phyloP scores from a whole-genome alignment of 2,329 filamentous ascomycete species.

The Dryadomyces quercus-mongolicae region DNA sequence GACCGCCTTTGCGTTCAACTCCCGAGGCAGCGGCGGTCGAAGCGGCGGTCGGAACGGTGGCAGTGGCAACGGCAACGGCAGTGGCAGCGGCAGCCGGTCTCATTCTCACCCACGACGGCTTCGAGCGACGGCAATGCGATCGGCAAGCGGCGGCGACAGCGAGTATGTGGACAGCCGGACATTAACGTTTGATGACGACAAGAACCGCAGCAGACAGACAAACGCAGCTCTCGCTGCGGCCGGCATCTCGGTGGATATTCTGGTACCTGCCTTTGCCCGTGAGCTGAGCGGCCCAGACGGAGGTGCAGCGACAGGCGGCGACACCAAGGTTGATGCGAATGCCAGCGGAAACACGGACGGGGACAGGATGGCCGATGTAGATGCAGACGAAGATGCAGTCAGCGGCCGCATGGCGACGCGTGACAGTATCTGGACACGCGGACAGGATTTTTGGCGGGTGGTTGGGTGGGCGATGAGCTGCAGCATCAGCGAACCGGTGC shows the following conservation, averaged over 20 bases:
- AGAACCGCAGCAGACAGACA: not conserved
- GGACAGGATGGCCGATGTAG: conserved; percentile 13
- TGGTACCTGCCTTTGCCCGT: not conserved
- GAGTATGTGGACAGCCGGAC: conserved; percentile 9
- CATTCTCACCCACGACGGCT: conserved; percentile 12
- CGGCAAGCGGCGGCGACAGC: conserved; percentile 8
- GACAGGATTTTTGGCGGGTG: conserved; percentile 78
- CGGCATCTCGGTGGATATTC: not conserved
- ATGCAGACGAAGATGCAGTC: conserved; percentile 36
- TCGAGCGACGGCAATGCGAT: conserved; percentile 3
- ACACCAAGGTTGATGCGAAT: too few species aligned
- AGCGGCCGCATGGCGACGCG: conserved; percentile 47
- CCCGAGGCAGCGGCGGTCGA: not conserved
- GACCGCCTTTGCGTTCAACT: conserved; percentile 59
- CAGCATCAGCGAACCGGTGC: conserved; percentile 54
- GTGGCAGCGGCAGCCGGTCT: not conserved
- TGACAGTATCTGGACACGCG: conserved; percentile 60
- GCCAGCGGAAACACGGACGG: not conserved
- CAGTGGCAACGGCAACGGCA: not conserved
- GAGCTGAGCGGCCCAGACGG: not conserved
- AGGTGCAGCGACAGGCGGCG: not conserved
- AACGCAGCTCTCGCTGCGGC: not conserved
- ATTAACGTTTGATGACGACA: not conserved
- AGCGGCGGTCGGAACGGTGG: not conserved
- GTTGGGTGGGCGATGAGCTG: conserved; percentile 93